A percentile compares a stretch with the other conserved stretches of the same genome.
phyloP scores from a whole-genome alignment of 1,284 basidiomycete species.

The Apiotrichum montevideense region DNA sequence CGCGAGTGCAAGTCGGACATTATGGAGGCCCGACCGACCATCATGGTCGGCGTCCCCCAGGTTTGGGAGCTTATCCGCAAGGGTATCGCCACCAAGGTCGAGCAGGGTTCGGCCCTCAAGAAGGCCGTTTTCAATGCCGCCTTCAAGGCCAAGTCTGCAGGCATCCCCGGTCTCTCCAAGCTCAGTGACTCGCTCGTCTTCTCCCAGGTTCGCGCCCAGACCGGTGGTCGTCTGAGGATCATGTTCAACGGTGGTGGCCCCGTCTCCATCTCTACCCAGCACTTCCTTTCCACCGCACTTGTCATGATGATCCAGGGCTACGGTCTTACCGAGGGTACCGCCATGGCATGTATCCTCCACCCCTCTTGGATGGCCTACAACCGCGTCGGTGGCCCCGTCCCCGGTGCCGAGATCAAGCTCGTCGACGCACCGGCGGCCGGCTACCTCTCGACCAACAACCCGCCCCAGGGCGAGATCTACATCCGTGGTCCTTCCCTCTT shows the following conservation, averaged over 20 bases:
- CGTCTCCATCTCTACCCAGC: conserved; percentile 77
- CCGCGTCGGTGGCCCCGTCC: conserved; percentile 75
- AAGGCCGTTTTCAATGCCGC: conserved; percentile 52
- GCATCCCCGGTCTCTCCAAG: conserved; percentile 59
- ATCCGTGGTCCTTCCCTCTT: conserved; percentile 46
- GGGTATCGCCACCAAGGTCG: conserved; percentile 75
- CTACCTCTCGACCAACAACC: conserved; percentile 65
- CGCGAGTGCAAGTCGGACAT: conserved; percentile 88
- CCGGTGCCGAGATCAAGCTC: conserved; percentile 82
- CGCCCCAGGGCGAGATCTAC: conserved; percentile 62
- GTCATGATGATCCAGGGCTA: conserved; percentile 84
- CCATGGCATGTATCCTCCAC: conserved; percentile 45
- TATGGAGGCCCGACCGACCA: conserved; percentile 65
- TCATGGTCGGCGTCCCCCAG: conserved; percentile 91
- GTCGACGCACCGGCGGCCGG: conserved; percentile 66
- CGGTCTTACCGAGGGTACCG: conserved; percentile 77
- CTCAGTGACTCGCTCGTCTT: conserved; percentile 73
- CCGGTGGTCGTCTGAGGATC: conserved; percentile 76
- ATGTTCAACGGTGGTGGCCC: conserved; percentile 77
- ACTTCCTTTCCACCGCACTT: conserved; percentile 75
- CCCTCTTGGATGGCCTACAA: conserved; percentile 73
- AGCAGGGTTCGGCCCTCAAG: conserved; percentile 60
- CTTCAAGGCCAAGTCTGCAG: conserved; percentile 37
- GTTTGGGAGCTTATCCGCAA: conserved; percentile 91
- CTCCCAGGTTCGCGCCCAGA: conserved; percentile 67